Evolutionary conservation across 768 basidiomycete genomes (phyloP).

Genomic region (Coprinopsis strossmayeri): DNA sequence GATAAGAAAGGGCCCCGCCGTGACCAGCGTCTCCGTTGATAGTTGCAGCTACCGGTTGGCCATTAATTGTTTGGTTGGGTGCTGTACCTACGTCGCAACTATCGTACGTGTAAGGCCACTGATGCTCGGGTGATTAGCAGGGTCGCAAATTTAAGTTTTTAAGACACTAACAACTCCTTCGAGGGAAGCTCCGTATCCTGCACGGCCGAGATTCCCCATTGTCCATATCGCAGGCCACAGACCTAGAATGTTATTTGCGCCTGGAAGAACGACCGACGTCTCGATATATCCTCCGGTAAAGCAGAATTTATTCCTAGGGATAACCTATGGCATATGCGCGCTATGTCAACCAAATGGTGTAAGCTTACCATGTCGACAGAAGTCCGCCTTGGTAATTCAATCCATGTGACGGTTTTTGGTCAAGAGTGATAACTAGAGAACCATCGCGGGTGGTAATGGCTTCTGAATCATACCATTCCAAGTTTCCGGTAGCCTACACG

Average conservation of each 20-base stretch:
- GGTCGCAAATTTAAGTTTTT: too few relatives aligned
- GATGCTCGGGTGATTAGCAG: too few relatives aligned
- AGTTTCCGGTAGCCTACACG: conserved; percentile 44
- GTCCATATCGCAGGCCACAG: conserved; percentile 84
- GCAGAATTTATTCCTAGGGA: conserved; percentile 77
- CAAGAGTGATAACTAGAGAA: conserved; percentile 66
- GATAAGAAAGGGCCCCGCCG: conserved; percentile 52
- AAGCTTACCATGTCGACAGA: conserved; percentile 35
- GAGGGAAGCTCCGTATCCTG: conserved; percentile 79
- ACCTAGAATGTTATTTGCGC: conserved; percentile 56
- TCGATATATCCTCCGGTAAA: conserved; percentile 82
- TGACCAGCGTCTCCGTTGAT: conserved; percentile 47
- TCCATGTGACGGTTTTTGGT: conserved; percentile 54
- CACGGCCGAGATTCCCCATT: conserved; percentile 63
- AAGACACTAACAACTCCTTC: conserved; percentile 60
- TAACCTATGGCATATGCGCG: conserved; percentile 27
- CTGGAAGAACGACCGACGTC: conserved; percentile 55
- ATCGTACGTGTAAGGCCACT: conserved; percentile 86
- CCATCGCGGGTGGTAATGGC: conserved; percentile 73
- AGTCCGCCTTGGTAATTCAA: conserved; percentile 63
- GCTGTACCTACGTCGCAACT: conserved; percentile 82
- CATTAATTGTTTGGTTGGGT: conserved; percentile 73
- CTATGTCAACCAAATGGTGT: background rate
- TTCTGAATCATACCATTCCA: conserved; percentile 86
- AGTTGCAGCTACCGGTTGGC: conserved; percentile 55